Evolutionary conservation across 495 filamentous ascomycete species (phyloP).

Genomic region (Penicillium chermesinum): DNA sequence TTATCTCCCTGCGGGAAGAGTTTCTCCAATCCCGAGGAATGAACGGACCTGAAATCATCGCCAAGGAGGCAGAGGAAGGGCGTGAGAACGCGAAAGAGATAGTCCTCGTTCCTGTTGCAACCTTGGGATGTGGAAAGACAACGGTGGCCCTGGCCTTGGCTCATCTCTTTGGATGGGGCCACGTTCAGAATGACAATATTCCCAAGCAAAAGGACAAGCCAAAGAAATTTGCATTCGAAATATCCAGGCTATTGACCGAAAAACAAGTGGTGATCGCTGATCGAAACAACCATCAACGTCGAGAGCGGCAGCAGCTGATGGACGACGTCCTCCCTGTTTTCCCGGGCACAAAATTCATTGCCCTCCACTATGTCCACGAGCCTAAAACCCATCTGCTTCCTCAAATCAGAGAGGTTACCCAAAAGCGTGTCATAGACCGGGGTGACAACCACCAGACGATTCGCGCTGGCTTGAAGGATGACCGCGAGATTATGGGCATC

Average conservation of each 20-base stretch:
- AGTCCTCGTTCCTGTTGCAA: conserved; percentile 80
- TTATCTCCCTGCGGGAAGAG: conserved; percentile 81
- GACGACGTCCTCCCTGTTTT: conserved; percentile 61
- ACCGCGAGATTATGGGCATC: conserved; percentile 70
- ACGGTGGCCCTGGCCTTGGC: conserved; percentile 78
- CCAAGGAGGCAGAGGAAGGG: conserved; percentile 46
- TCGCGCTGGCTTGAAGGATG: conserved; percentile 63
- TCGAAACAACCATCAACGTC: conserved; percentile 85
- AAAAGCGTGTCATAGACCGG: conserved; percentile 70
- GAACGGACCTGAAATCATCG: conserved; percentile 81
- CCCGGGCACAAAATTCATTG: conserved; percentile 67
- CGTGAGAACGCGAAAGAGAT: conserved; percentile 55
- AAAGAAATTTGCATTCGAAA: conserved; percentile 62
- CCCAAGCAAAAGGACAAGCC: conserved; percentile 66
- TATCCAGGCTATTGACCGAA: conserved; percentile 54
- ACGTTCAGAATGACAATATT: conserved; percentile 96
- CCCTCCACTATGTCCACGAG: conserved; percentile 86
- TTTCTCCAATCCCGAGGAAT: conserved; percentile 76
- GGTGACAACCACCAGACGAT: conserved; percentile 99
- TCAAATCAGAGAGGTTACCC: conserved; percentile 67
- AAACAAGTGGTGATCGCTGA: conserved; percentile 80
- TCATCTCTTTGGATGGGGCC: conserved; percentile 87
- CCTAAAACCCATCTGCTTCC: conserved; percentile 51
- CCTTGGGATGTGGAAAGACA: conserved; percentile 94
- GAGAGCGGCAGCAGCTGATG: conserved; percentile 83